phyloP scores from a whole-genome alignment of 371 early-diverging fungal genomes.

The Blakeslea trispora region DNA sequence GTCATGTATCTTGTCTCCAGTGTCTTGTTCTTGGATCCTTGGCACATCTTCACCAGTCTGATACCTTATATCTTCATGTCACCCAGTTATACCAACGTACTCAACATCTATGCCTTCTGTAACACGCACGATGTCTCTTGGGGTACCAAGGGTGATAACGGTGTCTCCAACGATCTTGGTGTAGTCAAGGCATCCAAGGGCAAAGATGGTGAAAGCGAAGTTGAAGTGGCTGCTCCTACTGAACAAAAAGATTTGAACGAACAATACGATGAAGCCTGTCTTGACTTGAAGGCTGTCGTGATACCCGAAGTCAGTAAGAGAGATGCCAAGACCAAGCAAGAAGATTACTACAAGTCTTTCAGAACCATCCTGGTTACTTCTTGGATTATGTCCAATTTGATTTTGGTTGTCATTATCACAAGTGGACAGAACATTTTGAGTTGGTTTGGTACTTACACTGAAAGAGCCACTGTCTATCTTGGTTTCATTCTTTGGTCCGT shows the following conservation, averaged over 20 bases:
- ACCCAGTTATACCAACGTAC: constrained; percentile 63
- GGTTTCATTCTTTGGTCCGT: constrained; percentile 91
- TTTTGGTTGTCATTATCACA: constrained; percentile 67
- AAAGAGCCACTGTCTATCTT: constrained; percentile 68
- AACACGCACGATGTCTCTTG: constrained; percentile 80
- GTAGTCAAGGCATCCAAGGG: constrained; percentile 61
- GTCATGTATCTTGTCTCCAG: constrained; percentile 55
- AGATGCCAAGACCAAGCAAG: constrained; percentile 77
- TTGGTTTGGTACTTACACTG: constrained; percentile 39
- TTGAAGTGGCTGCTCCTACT: constrained; percentile 68
- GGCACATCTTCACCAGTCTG: constrained; percentile 65
- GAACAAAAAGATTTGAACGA: constrained; percentile 78
- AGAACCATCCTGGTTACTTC: constrained; percentile 73
- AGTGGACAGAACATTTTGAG: constrained; percentile 29
- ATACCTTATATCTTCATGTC: constrained; percentile 63
- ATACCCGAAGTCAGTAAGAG: constrained; percentile 54
- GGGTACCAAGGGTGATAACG: constrained; percentile 93
- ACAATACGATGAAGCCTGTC: constrained; percentile 74
- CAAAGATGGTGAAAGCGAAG: constrained; percentile 49
- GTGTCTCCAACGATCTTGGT: constrained; percentile 60
- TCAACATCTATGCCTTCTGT: constrained; percentile 72
- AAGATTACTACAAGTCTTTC: constrained; percentile 87
- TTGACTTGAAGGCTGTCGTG: constrained; percentile 47
- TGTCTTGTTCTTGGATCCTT: constrained; percentile 58
- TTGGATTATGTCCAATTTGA: constrained; percentile 85